phyloP scores from a whole-genome alignment of 2,329 filamentous ascomycete species.

The Zymoseptoria tritici region DNA sequence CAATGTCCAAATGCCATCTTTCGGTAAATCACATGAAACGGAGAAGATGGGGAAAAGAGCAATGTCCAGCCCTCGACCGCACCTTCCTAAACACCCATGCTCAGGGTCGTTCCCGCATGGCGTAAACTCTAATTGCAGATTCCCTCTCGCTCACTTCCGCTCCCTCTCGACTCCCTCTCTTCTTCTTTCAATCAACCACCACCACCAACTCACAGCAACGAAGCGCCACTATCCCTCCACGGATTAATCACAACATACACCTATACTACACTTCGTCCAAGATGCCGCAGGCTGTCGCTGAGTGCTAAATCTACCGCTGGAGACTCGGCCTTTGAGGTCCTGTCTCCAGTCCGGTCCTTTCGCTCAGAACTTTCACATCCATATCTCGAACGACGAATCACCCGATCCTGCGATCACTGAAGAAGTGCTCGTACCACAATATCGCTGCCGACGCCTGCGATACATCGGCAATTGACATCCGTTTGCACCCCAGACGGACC shows the following conservation, averaged over 20 bases:
- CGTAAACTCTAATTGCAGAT: constrained; percentile 1
- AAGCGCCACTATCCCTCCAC: constrained; percentile 12
- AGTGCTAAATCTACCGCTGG: constrained; percentile 31
- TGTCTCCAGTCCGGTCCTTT: constrained; percentile 27
- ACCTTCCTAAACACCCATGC: background rate
- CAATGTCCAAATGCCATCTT: no score
- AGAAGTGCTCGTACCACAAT: background rate
- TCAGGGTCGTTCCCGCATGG: constrained; percentile 1
- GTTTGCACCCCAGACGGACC: constrained; percentile 15
- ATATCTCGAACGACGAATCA: constrained; percentile 8
- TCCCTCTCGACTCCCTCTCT: constrained; percentile 4
- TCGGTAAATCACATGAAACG: background rate
- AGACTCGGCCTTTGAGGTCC: constrained; percentile 20
- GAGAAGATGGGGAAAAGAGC: background rate
- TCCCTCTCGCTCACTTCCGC: background rate
- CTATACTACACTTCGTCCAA: constrained; percentile 27
- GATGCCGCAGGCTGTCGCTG: constrained; percentile 30
- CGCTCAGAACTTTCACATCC: constrained; percentile 26
- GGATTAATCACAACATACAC: constrained; percentile 10
- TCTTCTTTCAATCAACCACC: background rate
- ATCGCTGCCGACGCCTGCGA: background rate
- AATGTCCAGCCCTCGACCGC: background rate
- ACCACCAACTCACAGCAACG: constrained; percentile 12
- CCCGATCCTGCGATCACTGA: background rate
- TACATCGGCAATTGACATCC: background rate